These are phyloP conservation scores for Termitomyces sp. DNA, from an alignment of 768 basidiomycete genomes.

Conservation along the genomic window DNA sequence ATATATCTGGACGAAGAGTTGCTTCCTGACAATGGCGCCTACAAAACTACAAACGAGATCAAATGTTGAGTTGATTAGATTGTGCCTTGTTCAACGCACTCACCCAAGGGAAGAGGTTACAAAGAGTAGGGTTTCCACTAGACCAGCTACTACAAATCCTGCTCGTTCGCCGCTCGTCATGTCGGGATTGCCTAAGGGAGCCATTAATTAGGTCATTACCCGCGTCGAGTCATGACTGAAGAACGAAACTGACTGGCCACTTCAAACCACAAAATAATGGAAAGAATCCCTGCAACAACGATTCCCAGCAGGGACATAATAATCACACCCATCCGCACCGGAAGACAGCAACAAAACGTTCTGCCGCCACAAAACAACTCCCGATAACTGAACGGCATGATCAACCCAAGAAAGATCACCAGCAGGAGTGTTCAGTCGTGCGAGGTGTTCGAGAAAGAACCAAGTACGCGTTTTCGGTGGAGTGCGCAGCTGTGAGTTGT, in stretches of 20 bases:
- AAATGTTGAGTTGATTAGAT: constrained; percentile 2
- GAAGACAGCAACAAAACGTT: constrained; percentile 62
- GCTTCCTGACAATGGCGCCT: constrained; percentile 63
- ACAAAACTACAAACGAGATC: constrained; percentile 44
- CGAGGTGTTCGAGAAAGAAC: not conserved
- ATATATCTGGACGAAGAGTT: constrained; percentile 56
- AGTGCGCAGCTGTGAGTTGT: constrained; percentile 1
- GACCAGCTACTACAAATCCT: constrained; percentile 48
- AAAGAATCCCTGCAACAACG: constrained; percentile 51
- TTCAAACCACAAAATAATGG: constrained; percentile 62
- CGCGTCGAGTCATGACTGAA: not conserved
- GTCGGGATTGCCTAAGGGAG: constrained; percentile 31
- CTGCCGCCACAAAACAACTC: constrained; percentile 48
- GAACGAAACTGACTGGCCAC: constrained; percentile 45
- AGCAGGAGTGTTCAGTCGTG: not conserved
- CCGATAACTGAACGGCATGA: constrained; percentile 44
- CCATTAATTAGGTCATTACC: not conserved
- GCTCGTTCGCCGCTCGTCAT: constrained; percentile 33
- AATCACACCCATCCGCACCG: constrained; percentile 60
- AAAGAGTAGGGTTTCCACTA: constrained; percentile 55
- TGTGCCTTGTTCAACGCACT: not conserved
- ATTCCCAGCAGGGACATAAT: constrained; percentile 53
- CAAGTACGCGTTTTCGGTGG: not conserved
- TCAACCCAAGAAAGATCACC: not conserved
- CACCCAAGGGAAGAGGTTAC: constrained; percentile 58